Base-by-base conservation (phyloP, 1,284 basidiomycete species). In the Sporisorium iseilematis-ciliati region DNA sequence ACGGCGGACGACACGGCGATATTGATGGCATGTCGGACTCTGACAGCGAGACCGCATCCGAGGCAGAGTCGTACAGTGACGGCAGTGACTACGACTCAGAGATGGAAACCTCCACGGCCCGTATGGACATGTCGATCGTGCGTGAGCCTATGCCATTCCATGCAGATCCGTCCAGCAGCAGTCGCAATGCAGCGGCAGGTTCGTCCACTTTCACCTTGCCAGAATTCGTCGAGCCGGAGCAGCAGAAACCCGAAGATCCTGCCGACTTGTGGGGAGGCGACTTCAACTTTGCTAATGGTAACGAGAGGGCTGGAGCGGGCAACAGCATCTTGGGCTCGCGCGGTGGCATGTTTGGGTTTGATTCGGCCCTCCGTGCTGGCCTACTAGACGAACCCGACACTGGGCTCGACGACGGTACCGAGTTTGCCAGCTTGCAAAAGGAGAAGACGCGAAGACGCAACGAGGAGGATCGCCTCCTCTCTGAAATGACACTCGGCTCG, bases 221-320 rank as follows among this genome's bases (percentile, higher is more conserved):
- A 41, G 64, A 71, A 23, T 75, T 75, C 14, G 35, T 62, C 40
- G 73, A 75, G 42, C 38, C 56, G 14, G 73, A 75, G 60, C 73
- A 71, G 57, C 73, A 66, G 31, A 75, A 67, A 55, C 64, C 67
- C 26, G 73, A 75, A 46, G 73, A 75, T 35, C 66, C 61, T 7
- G 73, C 73, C 41, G 73, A 75, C 35, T 46, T 75, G 26, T 75
- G 73, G 73, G 73, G 73, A 16, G 73, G 73, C 41, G 67, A 71
- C 6, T 48, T 71, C 61, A 75, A 61, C 50, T 71, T 71, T 59
- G 73, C 67, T 25, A 75, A 60, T 33, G 73, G 73, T 54, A 75
- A 75, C 55, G 73, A 75, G 57, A 59, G 73, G 12, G 73, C 73
- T 3, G 73, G 73, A 3, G 73, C 73, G 16, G 73, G 72, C 57